phyloP scores from a whole-genome alignment of 2,329 filamentous ascomycete genomes.

The Dothideomycetidae sp. region DNA sequence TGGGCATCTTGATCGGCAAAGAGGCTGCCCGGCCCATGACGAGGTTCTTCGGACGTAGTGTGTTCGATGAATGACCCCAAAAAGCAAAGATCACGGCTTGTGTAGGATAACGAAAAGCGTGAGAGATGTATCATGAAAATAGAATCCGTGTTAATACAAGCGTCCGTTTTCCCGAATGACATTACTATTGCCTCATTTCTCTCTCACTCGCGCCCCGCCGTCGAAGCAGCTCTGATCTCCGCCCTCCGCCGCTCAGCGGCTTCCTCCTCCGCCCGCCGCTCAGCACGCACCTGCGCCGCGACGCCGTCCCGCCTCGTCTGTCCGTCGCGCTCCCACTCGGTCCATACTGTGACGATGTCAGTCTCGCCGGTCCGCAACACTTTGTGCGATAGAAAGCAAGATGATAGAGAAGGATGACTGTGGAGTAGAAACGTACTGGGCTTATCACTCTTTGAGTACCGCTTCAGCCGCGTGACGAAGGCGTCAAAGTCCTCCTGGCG shows the following conservation, averaged over 20 bases:
- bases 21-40: slow-evolving; percentile 64
- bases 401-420: slow-evolving; percentile 1
- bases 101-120: too few relatives aligned
- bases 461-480: slow-evolving; percentile 71
- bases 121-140: too few relatives aligned
- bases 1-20: slow-evolving; percentile 61
- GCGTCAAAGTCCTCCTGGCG: slow-evolving; percentile 77
- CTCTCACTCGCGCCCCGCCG: too few relatives aligned
- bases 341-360: slow-evolving; percentile 21
- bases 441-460: slow-evolving; percentile 81
- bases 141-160: too few relatives aligned
- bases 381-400: background rate
- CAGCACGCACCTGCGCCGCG: slow-evolving; percentile 18
- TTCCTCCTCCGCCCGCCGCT: slow-evolving; percentile 17
- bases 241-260: slow-evolving; percentile 19
- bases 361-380: too few relatives aligned
- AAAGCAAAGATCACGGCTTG: too few relatives aligned
- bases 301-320: slow-evolving; percentile 16
- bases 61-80: slow-evolving; percentile 38
- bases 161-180: too few relatives aligned
- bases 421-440: slow-evolving; percentile 59
- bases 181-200: too few relatives aligned
- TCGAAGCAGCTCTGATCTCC: slow-evolving; percentile 17
- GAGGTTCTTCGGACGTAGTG: slow-evolving; percentile 61
- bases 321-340: slow-evolving; percentile 22